Evolutionary conservation across 169 alveolate genomes (phyloP), one percentile per base, ranked within the genome.

Genomic region (Theileria parva): DNA sequence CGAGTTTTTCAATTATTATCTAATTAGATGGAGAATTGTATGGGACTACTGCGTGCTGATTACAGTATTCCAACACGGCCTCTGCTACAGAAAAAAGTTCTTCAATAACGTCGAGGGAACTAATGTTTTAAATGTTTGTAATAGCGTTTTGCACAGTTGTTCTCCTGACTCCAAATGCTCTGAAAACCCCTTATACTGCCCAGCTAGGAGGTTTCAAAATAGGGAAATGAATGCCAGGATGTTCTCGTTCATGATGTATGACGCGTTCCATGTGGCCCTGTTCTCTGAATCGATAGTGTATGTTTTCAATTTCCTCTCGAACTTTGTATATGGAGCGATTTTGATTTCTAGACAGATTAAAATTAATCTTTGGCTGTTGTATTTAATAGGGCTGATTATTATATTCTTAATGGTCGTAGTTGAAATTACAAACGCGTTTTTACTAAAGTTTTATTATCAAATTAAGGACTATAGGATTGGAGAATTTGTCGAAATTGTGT

Each of bases 31-130:
- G 48, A 37, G 48, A 37, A 37, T 37, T 39, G 39, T 63, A 28
- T 21, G 44, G 89, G 5, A 83, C 25, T 27, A 69, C 7, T 44
- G 86, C 6, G 37, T 76, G 37, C 68, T 81, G 3, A 83, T 77
- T 23, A 75, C 89, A 0, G 30, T 83, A 0, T 83, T 83, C 59
- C 89, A 83, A 69, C 85, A 75, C 37, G 86, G 86, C 17, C 19
- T 83, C 48, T 83, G 79, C 32, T 71, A 76, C 39, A 70, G 89
- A 8, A 78, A 86, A 23, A 3, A 19, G 5, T 50, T 32, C 28
- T 67, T 13, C 9, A 23, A 50, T 39, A 19, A 67, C 11, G 28
- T 67, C 15, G 8, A 67, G 4, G 75, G 65, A 9, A 21, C 25
- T 11, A 50, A 50, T 21, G 59, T 2, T 1, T 2, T 61, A 13